Conservation (phyloP, 441 rosid genomes). For the Euphorbia celastroides region DNA sequence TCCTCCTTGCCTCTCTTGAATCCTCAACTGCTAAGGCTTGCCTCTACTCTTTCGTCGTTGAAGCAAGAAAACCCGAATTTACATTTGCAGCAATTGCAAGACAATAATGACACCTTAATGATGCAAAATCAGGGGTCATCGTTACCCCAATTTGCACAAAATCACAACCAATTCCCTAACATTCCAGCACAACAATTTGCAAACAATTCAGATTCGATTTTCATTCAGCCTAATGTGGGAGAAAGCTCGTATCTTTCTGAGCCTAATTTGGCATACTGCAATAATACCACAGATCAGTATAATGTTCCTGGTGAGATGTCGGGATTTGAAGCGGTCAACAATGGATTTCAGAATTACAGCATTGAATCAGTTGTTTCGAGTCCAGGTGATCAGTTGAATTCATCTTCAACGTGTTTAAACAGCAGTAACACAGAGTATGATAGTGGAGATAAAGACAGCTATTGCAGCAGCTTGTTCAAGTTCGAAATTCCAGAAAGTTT, state of each 20-base stretch:
- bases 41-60: constrained; percentile 34
- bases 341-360: constrained; percentile 31
- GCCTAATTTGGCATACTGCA: constrained; percentile 17
- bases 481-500: constrained; percentile 67
- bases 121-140: constrained; percentile 22
- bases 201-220: constrained; percentile 18
- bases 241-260: constrained; percentile 20
- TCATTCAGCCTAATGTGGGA: constrained; percentile 17
- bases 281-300: constrained; percentile 5
- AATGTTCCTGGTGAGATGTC: constrained; percentile 20
- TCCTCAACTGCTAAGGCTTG: constrained; percentile 39
- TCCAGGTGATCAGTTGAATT: constrained; percentile 41
- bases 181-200: constrained; percentile 10
- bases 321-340: constrained; percentile 21
- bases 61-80: constrained; percentile 48
- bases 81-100: constrained; percentile 30
- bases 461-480: constrained; percentile 59
- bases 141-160: constrained; percentile 9
- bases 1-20: constrained; percentile 44
- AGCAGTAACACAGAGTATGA: constrained; percentile 38
- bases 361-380: constrained; percentile 53
- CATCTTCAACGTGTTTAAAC: constrained; percentile 41
- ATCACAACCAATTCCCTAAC: constrained; percentile 28
- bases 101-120: constrained; percentile 22
- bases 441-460: constrained; percentile 47